A percentile compares a stretch with the other conserved stretches of the same genome.
Evolutionary conservation across 2,329 filamentous ascomycete genomes (phyloP).

Genomic region (Aspergillus oerlinghausenensis): DNA sequence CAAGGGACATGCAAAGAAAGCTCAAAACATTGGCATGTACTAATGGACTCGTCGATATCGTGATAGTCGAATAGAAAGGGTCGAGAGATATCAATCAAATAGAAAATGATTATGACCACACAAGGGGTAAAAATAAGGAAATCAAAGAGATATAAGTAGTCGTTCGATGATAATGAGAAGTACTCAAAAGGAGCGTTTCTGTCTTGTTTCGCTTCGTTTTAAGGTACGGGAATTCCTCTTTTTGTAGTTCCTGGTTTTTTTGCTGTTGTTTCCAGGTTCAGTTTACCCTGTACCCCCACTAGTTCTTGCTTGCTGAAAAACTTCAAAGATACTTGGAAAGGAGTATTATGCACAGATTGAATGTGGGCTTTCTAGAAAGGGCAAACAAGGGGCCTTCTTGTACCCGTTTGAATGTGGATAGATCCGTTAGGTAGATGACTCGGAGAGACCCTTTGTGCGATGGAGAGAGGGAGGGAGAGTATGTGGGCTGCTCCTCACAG

Average conservation of each 20-base stretch:
- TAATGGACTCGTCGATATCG: conserved; percentile 17
- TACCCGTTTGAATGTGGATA: neutral
- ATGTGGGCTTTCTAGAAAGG: neutral
- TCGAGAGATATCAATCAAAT: conserved; percentile 4
- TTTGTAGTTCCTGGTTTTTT: neutral
- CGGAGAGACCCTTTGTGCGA: neutral
- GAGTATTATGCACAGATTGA: neutral
- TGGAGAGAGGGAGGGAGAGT: conserved; percentile 1
- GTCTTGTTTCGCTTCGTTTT: neutral
- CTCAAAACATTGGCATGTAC: conserved; percentile 17
- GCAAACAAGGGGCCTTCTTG: neutral
- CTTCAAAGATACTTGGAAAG: neutral
- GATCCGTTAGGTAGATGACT: neutral
- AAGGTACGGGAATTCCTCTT: neutral
- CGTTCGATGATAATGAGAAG: neutral
- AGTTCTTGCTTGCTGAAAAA: neutral
- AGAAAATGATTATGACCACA: conserved; percentile 7
- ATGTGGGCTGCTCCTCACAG: conserved; percentile 8
- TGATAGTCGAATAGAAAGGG: conserved; percentile 10
- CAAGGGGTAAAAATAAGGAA: neutral
- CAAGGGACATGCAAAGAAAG: conserved; percentile 14
- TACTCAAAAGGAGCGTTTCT: neutral
- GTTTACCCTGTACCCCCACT: neutral
- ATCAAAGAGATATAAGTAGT: neutral
- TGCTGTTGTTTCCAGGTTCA: neutral